Evolutionary conservation across 345 rosid species (phyloP).

Genomic region (Rhizophora apiculata): DNA sequence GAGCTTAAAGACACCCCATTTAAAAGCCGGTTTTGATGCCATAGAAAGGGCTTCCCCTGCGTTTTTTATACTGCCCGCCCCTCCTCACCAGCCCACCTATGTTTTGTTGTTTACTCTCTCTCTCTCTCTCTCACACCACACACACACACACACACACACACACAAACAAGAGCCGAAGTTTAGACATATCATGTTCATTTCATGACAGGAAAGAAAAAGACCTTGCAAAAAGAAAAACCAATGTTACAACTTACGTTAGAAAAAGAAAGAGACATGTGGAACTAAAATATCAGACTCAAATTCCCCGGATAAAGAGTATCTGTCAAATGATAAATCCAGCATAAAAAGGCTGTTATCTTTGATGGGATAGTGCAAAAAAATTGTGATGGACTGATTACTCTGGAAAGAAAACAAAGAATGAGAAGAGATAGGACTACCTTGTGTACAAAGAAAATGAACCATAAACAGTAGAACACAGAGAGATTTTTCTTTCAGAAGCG

Average conservation of each 20-base stretch:
- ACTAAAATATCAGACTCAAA: conserved; percentile 15
- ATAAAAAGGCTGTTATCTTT: not conserved
- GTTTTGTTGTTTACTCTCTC: conserved; percentile 5
- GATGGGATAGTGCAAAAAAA: too few species aligned
- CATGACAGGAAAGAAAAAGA: not conserved
- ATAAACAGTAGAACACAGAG: not conserved
- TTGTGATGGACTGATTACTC: too few species aligned
- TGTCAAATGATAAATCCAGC: not conserved
- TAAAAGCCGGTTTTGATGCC: conserved; percentile 76
- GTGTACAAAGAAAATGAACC: conserved; percentile 28
- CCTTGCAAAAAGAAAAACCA: not conserved
- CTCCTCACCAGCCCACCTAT: conserved; percentile 25
- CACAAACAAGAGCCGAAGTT: not conserved
- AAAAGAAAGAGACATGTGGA: not conserved
- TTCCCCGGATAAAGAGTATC: conserved; percentile 19
- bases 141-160: not conserved
- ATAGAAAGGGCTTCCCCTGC: conserved; percentile 51
- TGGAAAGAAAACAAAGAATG: not conserved
- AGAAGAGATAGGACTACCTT: conserved; percentile 22
- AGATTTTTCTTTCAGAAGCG: conserved; percentile 46
- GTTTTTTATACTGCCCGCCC: conserved; percentile 44
- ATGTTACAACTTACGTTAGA: conserved; percentile 1
- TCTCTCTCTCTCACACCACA: not conserved
- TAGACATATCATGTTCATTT: conserved; percentile 5
- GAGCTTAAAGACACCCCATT: conserved; percentile 24